These are phyloP conservation scores for Cryphonectria naterciae DNA, from an alignment of 2,329 filamentous ascomycete genomes.

Conservation along the genomic window DNA sequence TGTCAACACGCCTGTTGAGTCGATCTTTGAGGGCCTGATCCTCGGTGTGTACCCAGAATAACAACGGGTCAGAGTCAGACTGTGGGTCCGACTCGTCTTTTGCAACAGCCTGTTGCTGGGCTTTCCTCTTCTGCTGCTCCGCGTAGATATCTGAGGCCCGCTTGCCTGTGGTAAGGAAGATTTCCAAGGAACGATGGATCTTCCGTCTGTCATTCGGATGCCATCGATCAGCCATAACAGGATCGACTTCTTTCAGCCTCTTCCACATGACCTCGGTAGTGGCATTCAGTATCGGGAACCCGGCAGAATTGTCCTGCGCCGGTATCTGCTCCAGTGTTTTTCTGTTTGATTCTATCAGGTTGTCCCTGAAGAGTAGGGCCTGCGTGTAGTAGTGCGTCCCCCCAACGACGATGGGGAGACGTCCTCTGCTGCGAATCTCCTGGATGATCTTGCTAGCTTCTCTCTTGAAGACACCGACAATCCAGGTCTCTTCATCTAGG, in stretches of 20 bases:
- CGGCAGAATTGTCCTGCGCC: constrained; percentile 39
- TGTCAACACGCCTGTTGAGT: constrained; percentile 77
- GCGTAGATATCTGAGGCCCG: constrained; percentile 85
- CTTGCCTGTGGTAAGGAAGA: constrained; percentile 81
- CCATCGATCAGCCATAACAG: constrained; percentile 87
- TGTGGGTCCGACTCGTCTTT: constrained; percentile 32
- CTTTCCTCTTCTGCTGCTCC: constrained; percentile 63
- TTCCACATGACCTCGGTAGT: constrained; percentile 73
- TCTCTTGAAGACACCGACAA: constrained; percentile 74
- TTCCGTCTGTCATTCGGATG: constrained; percentile 92
- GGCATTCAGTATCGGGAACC: constrained; percentile 73
- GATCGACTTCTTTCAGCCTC: constrained; percentile 79
- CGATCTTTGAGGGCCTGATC: constrained; percentile 69
- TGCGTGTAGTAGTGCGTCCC: constrained; percentile 97
- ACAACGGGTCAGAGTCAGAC: constrained; percentile 59
- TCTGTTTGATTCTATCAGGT: constrained; percentile 53
- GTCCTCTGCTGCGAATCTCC: constrained; percentile 78
- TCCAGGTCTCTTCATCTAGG: constrained; percentile 80
- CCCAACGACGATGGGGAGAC: constrained; percentile 86
- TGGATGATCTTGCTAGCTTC: constrained; percentile 71
- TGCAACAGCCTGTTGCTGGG: constrained; percentile 29
- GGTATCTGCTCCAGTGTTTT: neutral
- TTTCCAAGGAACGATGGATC: constrained; percentile 86
- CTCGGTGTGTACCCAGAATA: constrained; percentile 88
- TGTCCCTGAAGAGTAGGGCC: constrained; percentile 79